phyloP scores from a whole-genome alignment of 495 filamentous ascomycete species.

The Diplogelasinospora grovesii region DNA sequence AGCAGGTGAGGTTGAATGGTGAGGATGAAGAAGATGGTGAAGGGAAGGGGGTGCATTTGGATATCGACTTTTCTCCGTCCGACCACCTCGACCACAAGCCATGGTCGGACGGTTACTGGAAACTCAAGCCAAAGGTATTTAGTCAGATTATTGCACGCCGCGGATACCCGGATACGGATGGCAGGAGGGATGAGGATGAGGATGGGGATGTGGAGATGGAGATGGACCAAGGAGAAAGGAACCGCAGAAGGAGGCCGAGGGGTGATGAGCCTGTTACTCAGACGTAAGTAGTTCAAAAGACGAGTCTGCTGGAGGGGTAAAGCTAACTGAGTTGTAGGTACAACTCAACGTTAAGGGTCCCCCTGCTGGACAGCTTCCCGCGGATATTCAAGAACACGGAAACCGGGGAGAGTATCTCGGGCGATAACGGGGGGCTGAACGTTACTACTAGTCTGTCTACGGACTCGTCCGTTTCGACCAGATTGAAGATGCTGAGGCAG shows the following conservation, averaged over 20 bases:
- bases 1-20: neutral
- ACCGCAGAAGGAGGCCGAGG: conserved; percentile 5
- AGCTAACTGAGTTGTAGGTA: conserved; percentile 25
- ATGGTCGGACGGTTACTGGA: no score
- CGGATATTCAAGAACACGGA: conserved; percentile 47
- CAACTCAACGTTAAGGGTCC: conserved; percentile 56
- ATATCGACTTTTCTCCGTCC: conserved; percentile 20
- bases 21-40: conserved; percentile 18
- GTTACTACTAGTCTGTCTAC: conserved; percentile 65
- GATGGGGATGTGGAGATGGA: conserved; percentile 13
- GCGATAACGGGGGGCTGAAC: conserved; percentile 36
- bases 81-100: conserved; percentile 22
- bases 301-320: no score
- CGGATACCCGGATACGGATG: conserved; percentile 10
- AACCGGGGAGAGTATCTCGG: neutral
- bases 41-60: conserved; percentile 16
- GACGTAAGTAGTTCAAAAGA: conserved; percentile 7
- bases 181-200: conserved; percentile 9
- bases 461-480: conserved; percentile 60
- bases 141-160: conserved; percentile 23
- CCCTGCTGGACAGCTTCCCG: conserved; percentile 77
- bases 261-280: conserved; percentile 19
- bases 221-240: conserved; percentile 5
- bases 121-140: conserved; percentile 20
- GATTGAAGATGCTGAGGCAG: conserved; percentile 58